A percentile compares a stretch with the other conserved stretches of the same genome.
These are phyloP conservation scores for Adansonia rubrostipa DNA, from an alignment of 441 rosid species.

Conservation along the genomic window DNA sequence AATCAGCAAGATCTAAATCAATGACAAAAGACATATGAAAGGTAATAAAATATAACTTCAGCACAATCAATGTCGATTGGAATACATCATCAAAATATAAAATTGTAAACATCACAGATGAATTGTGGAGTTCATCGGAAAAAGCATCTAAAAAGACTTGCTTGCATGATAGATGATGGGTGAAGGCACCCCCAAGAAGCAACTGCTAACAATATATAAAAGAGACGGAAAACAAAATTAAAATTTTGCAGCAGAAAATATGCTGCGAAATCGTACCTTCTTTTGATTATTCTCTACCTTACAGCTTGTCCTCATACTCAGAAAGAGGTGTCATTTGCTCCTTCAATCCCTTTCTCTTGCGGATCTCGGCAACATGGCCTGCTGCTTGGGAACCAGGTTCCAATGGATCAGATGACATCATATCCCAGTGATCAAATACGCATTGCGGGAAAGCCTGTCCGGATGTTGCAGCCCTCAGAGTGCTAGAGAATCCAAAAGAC, in stretches of 20 bases:
- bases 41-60: neutral
- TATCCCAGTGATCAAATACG: slow-evolving; percentile 15
- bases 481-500: slow-evolving; percentile 19
- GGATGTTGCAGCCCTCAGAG: slow-evolving; percentile 13
- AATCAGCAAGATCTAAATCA: no score
- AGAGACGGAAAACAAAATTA: neutral
- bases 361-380: slow-evolving; percentile 11
- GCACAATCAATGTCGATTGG: neutral
- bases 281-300: neutral
- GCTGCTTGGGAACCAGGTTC: slow-evolving; percentile 16
- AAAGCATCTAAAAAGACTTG: neutral
- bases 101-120: neutral
- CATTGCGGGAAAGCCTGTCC: slow-evolving; percentile 21
- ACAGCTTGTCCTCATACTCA: slow-evolving; percentile 31
- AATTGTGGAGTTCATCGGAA: neutral
- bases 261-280: neutral
- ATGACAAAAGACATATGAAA: neutral
- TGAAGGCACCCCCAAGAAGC: slow-evolving; percentile 17
- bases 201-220: neutral
- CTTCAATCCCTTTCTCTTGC: slow-evolving; percentile 15
- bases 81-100: neutral
- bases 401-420: slow-evolving; percentile 14
- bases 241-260: slow-evolving; percentile 1
- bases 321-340: slow-evolving; percentile 14
- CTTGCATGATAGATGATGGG: slow-evolving; percentile 1